A percentile compares a stretch with the other conserved stretches of the same genome.
phyloP scores from a whole-genome alignment of 139 green algal genomes.

The Micractinium conductrix region DNA sequence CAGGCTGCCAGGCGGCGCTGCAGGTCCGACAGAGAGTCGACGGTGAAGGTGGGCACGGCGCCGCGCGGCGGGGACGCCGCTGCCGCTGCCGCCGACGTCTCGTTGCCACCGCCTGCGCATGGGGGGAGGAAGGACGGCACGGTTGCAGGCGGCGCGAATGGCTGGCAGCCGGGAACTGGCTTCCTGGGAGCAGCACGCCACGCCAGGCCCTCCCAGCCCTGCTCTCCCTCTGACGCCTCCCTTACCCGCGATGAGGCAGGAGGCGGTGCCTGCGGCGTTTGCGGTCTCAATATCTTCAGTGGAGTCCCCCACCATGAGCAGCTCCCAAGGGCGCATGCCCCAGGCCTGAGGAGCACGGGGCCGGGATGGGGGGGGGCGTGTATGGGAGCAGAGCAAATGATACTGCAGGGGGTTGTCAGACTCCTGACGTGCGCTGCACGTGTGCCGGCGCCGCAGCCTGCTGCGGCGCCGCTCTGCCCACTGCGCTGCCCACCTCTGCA shows the following conservation, averaged over 20 bases:
- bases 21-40: slow-evolving; percentile 60
- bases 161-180: too few relatives aligned
- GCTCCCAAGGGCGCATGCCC: slow-evolving; percentile 47
- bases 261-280: slow-evolving; percentile 75
- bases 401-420: background rate
- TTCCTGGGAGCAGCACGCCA: background rate
- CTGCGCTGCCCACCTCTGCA: slow-evolving; percentile 44
- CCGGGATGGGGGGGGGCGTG: background rate
- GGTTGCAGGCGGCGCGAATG: background rate
- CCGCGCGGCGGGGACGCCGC: slow-evolving; percentile 44
- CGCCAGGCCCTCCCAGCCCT: background rate
- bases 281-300: slow-evolving; percentile 57
- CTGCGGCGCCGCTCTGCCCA: background rate
- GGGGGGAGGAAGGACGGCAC: background rate
- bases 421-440: too few relatives aligned
- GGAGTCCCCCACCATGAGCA: slow-evolving; percentile 83
- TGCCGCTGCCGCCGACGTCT: slow-evolving; percentile 44
- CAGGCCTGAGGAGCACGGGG: slow-evolving; percentile 37
- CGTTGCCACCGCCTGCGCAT: slow-evolving; percentile 57
- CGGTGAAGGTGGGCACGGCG: slow-evolving; percentile 71
- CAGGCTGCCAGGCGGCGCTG: slow-evolving; percentile 43
- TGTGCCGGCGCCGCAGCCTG: too few relatives aligned
- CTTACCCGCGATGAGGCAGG: slow-evolving; percentile 66
- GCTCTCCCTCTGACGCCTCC: background rate
- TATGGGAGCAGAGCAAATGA: too few relatives aligned